Base-by-base conservation (phyloP, 345 rosid genomes). In the Gossypium australe region DNA sequence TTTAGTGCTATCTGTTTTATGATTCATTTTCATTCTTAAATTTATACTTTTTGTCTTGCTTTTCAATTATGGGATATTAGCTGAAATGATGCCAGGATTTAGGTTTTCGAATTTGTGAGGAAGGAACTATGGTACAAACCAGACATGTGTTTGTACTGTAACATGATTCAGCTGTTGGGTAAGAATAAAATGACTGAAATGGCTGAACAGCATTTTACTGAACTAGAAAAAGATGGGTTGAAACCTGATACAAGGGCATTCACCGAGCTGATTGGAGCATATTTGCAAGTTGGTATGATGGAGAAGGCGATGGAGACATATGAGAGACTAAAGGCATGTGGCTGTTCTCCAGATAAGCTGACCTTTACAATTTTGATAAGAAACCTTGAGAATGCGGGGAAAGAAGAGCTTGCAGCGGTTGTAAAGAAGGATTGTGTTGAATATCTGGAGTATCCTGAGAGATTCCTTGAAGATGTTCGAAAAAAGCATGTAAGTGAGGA, bases 181-280 rank as follows among this genome's bases (percentile, higher is more conserved):
- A 74, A 64, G 87, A 86, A 85, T 75, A 84, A 80, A 71, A 12
- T 71, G 83, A 80, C 80, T 72, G 81, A 64, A 72, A 78, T 58
- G 75, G 88, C 86, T 22, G 89, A 88, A 74, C 85, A 52, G 45
- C 74, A 81, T 43, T 84, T 88, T 64, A 72, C 70, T 52, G 78
- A 80, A 60, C 58, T 85, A 13, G 41, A 79, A 44, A 78, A 74
- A n/a, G 85, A 83, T 67, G 90, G 88, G 57, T 57, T 84, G 82
- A 78, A 82, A 77, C 84, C 85, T 3, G 83, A 87, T 72, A 80
- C 92, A 3, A 81, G 87, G 73, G 76, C 83, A 4, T 89, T 79
- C 74, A 83, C 84, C 8, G 93, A 89, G 82, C 83, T 89, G 90
- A 85, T 87, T 67, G 90, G 89, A 72, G 84, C 84, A 24, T 89